These are phyloP conservation scores for Aphanomyces invadans DNA, from an alignment of 352 stramenopile species.

Conservation along the genomic window DNA sequence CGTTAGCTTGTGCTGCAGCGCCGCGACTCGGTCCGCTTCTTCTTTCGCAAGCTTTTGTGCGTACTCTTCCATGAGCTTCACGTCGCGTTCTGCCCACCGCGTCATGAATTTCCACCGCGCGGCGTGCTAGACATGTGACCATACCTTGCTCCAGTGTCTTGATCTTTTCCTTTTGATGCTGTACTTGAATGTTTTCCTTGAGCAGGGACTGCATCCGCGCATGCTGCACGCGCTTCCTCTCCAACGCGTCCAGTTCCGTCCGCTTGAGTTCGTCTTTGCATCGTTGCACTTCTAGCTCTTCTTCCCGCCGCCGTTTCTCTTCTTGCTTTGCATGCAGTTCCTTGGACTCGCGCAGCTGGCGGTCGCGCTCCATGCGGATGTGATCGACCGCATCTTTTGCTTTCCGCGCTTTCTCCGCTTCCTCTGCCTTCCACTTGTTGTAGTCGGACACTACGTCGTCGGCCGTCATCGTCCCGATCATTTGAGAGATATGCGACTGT, in stretches of 20 bases:
- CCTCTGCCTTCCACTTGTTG: slow-evolving; percentile 41
- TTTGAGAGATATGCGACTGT: not conserved
- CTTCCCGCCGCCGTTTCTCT: slow-evolving; percentile 33
- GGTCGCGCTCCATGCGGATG: slow-evolving; percentile 49
- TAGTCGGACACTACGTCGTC: slow-evolving; percentile 29
- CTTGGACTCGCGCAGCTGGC: slow-evolving; percentile 53
- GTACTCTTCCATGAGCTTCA: slow-evolving; percentile 65
- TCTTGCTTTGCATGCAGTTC: slow-evolving; percentile 26
- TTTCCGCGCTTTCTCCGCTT: slow-evolving; percentile 44
- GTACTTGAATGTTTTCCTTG: slow-evolving; percentile 40
- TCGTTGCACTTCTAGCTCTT: slow-evolving; percentile 45
- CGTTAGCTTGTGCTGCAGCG: slow-evolving; percentile 39
- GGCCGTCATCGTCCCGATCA: not conserved
- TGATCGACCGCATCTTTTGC: slow-evolving; percentile 42
- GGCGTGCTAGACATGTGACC: too few species aligned
- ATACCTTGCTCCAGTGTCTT: slow-evolving; percentile 38
- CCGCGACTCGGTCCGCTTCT: slow-evolving; percentile 43
- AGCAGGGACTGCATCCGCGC: slow-evolving; percentile 45
- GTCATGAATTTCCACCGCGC: too few species aligned
- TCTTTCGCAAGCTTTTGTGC: slow-evolving; percentile 46
- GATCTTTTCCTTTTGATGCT: slow-evolving; percentile 34
- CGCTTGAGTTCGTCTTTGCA: slow-evolving; percentile 46
- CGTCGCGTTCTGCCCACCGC: slow-evolving; percentile 31
- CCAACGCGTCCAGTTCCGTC: slow-evolving; percentile 36
- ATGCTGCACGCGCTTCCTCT: slow-evolving; percentile 35